Conservation (phyloP, 495 filamentous ascomycete genomes). For the Annulohypoxylon bovei region DNA sequence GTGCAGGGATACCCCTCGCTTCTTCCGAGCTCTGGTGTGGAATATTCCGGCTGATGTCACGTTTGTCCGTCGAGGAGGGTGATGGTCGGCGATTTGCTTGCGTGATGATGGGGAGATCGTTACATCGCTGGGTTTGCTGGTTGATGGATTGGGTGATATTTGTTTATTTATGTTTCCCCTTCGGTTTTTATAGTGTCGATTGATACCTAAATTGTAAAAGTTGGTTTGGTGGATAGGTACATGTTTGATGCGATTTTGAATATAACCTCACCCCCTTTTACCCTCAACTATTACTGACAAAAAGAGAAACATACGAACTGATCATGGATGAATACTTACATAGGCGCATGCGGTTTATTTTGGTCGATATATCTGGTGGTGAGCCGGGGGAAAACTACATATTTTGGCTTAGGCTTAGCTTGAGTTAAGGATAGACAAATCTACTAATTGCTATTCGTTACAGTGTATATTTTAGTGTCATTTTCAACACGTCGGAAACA, state of each 20-base stretch:
- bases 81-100: conserved; percentile 2
- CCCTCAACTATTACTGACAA: too few relatives aligned
- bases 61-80: not conserved
- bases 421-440: not conserved
- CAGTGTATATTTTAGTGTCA: not conserved
- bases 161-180: not conserved
- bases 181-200: not conserved
- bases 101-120: not conserved
- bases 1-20: not conserved
- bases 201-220: not conserved
- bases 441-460: not conserved
- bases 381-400: too few relatives aligned
- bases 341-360: too few relatives aligned
- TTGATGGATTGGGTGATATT: not conserved
- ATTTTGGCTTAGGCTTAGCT: not conserved
- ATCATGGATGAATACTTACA: too few relatives aligned
- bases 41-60: not conserved
- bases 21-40: not conserved
- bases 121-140: not conserved
- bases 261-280: too few relatives aligned
- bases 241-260: not conserved
- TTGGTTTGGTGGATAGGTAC: too few relatives aligned
- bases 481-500: not conserved
- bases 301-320: too few relatives aligned
- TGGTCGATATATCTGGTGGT: too few relatives aligned